Evolutionary conservation across 768 basidiomycete genomes (phyloP), one percentile per base, ranked within the genome.

Genomic region (Cytidiella melzeri): DNA sequence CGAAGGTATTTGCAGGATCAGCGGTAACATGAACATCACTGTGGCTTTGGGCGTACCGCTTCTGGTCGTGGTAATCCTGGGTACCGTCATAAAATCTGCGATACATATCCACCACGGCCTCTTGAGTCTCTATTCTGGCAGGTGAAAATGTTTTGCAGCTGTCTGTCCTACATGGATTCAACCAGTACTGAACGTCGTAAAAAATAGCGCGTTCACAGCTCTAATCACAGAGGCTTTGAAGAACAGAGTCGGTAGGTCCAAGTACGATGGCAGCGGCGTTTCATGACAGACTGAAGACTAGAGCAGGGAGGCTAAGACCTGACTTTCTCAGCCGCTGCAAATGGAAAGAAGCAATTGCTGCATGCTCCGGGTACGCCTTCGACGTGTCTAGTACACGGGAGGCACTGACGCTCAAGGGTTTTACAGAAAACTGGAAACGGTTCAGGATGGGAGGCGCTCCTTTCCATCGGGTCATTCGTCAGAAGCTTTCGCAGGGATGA

Each of bases 401-500:
- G n/a, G n/a, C n/a, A n/a, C n/a, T n/a, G n/a, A n/a, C n/a, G n/a
- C n/a, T n/a, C n/a, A n/a, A n/a, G n/a, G n/a, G n/a, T n/a, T n/a
- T n/a, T n/a, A 5, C 52, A 69, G 69, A 13, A 53, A 76, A 27
- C 45, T 59, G 18, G 55, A 68, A 4, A 49, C 60, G 10, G 58
- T 84, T 23, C 41, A 69, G 12, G 73, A 77, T 47, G 81, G 81
- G 12, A 67, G 81, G 27, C 70, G 73, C 47, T 84, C 82, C 0
- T 86, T 86, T 57, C 83, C 83, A 5, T 83, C 81, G 10, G 83
- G 83, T 5, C 83, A 86, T 60, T 81, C 83, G 1, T 81, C 82
- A 1, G 76, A 77, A 10, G 83, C 76, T 6, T 84, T 81, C 58
- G 70, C 77, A 2, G 82, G 82, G 25, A 83, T 84, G 79, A 69